Conservation (phyloP, 345 rosid genomes). For the Euphorbia pulcherrima region DNA sequence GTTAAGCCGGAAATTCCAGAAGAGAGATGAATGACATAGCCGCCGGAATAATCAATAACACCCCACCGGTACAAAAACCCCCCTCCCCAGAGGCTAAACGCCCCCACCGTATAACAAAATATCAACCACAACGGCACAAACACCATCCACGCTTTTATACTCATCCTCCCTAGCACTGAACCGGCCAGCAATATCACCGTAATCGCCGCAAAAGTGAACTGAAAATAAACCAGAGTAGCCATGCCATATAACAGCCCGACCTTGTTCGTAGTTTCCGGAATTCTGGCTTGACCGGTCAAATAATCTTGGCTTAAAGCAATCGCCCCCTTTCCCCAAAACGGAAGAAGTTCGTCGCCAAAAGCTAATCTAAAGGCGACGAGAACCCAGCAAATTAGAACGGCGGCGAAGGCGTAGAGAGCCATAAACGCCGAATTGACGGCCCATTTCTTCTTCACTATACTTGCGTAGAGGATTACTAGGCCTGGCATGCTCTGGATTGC, state of each 20-base stretch:
- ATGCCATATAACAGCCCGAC: constrained; percentile 13
- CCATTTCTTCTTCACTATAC: constrained; percentile 32
- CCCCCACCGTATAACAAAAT: constrained; percentile 31
- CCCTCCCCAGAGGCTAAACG: constrained; percentile 31
- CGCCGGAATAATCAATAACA: constrained; percentile 26
- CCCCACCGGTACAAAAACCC: constrained; percentile 32
- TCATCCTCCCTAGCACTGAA: constrained; percentile 30
- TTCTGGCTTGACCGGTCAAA: constrained; percentile 11
- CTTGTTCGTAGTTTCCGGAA: constrained; percentile 15
- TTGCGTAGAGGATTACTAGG: constrained; percentile 27
- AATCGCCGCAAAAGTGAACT: constrained; percentile 31
- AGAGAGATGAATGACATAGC: constrained; percentile 31
- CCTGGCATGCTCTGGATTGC: constrained; percentile 34
- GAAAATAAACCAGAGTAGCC: constrained; percentile 27
- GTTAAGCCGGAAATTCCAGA: constrained; percentile 29
- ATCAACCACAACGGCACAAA: constrained; percentile 32
- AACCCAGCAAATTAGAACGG: constrained; percentile 33
- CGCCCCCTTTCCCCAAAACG: constrained; percentile 28
- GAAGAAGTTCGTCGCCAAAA: constrained; percentile 25
- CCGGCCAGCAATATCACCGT: constrained; percentile 28
- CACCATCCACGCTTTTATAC: constrained; percentile 30
- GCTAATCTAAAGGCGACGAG: constrained; percentile 23
- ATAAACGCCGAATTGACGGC: constrained; percentile 31
- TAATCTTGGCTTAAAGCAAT: constrained; percentile 26
- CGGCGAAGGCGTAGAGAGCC: constrained; percentile 32